Conservation (phyloP, 129 eudicot genomes). For the Centella asiatica region DNA sequence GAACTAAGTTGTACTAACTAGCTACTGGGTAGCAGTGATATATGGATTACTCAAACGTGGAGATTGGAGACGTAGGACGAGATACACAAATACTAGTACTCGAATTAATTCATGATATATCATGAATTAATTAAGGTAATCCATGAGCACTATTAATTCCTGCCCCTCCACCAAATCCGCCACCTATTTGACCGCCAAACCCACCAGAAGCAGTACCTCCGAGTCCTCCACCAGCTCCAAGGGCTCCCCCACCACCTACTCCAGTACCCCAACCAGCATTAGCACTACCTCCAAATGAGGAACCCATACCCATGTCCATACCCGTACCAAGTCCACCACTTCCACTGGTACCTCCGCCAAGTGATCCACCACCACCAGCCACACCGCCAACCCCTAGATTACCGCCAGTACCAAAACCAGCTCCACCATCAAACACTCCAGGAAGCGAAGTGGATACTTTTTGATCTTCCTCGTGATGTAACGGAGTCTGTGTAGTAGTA, state of each 20-base stretch:
- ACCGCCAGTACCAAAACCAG: constrained; percentile 14
- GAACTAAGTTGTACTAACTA: too few species aligned
- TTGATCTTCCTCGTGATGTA: too few species aligned
- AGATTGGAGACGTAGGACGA: too few species aligned
- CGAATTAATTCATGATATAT: too few species aligned
- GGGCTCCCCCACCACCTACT: constrained; percentile 5
- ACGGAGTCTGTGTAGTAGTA: too few species aligned
- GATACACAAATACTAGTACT: too few species aligned
- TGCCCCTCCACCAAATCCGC: neutral
- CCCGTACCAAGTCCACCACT: constrained; percentile 21
- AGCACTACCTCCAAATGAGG: constrained; percentile 11
- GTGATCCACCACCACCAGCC: constrained; percentile 5
- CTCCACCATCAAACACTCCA: too few species aligned
- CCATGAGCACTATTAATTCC: too few species aligned
- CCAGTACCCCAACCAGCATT: constrained; percentile 10
- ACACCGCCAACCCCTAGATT: constrained; percentile 18
- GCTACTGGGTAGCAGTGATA: neutral
- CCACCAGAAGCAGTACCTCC: constrained; percentile 8
- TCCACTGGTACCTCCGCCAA: constrained; percentile 8
- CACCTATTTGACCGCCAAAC: constrained; percentile 3
- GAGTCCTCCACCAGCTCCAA: neutral
- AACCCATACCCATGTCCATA: neutral
- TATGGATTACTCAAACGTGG: too few species aligned
- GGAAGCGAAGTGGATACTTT: neutral
- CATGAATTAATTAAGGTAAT: too few species aligned